Conservation (phyloP, 345 rosid species). For the Rhodamnia rubescens region DNA sequence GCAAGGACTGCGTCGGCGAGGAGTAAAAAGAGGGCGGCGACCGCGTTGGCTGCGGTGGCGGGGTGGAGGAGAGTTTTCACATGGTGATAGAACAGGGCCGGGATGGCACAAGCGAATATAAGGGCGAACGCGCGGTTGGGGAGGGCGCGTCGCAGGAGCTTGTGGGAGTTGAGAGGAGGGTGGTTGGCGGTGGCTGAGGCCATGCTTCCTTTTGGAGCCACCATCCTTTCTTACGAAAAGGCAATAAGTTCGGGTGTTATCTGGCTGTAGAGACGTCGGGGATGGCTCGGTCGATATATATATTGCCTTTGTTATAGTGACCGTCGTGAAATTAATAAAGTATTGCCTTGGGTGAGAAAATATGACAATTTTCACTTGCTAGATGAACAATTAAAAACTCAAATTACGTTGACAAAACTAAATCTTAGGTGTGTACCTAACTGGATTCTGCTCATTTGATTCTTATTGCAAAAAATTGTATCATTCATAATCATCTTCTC, state of each 20-base stretch:
- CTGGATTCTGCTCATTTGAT: too few relatives aligned
- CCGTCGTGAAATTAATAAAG: not conserved
- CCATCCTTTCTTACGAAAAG: not conserved
- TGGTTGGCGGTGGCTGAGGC: not conserved
- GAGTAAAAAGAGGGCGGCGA: slow-evolving; percentile 13
- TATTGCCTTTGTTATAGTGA: not conserved
- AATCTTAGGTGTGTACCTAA: too few relatives aligned
- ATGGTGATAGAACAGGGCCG: slow-evolving; percentile 41
- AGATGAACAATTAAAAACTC: not conserved
- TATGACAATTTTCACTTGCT: not conserved
- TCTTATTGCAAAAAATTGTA: too few relatives aligned
- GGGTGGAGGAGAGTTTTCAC: slow-evolving; percentile 20
- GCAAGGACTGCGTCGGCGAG: slow-evolving; percentile 54
- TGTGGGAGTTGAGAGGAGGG: slow-evolving; percentile 24
- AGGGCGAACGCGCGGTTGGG: slow-evolving; percentile 38
- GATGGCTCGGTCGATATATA: not conserved
- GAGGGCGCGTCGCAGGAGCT: slow-evolving; percentile 20
- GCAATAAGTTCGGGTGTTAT: not conserved
- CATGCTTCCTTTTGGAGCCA: not conserved
- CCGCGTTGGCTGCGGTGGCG: slow-evolving; percentile 3
- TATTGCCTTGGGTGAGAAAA: not conserved
- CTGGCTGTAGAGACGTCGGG: not conserved
- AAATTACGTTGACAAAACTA: not conserved
- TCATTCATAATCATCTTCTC: too few relatives aligned
- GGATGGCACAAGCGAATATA: slow-evolving; percentile 35